A percentile compares a stretch with the other conserved stretches of the same genome.
These are phyloP conservation scores for Epichloe baconii DNA, from an alignment of 2,329 filamentous ascomycete genomes.

Conservation along the genomic window DNA sequence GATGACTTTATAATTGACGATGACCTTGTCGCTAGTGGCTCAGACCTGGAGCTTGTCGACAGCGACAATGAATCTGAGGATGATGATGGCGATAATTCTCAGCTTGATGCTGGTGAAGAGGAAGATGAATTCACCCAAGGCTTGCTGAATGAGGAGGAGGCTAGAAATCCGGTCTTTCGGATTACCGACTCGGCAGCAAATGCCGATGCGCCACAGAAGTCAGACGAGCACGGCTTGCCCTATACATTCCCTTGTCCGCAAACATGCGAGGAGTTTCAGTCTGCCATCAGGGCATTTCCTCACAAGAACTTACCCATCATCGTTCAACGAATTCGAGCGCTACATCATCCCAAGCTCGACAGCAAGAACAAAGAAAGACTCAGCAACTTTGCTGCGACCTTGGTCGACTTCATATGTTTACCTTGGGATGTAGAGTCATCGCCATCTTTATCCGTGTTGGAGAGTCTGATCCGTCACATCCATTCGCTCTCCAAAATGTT, in stretches of 20 bases:
- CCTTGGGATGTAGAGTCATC: conserved; percentile 29
- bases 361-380: conserved; percentile 78
- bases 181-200: conserved; percentile 28
- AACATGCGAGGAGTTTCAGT: conserved; percentile 60
- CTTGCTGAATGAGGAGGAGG: conserved; percentile 46
- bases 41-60: conserved; percentile 47
- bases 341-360: conserved; percentile 83
- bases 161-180: conserved; percentile 38
- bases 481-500: conserved; percentile 87
- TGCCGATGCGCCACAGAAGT: conserved; percentile 19
- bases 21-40: conserved; percentile 72
- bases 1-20: conserved; percentile 90
- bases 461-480: conserved; percentile 74
- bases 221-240: conserved; percentile 48
- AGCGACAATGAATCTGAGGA: conserved; percentile 41
- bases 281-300: conserved; percentile 48
- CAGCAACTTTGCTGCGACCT: conserved; percentile 47
- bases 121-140: conserved; percentile 64
- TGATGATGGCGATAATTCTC: conserved; percentile 24
- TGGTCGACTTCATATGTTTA: conserved; percentile 50
- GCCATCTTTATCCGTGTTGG: conserved; percentile 55
- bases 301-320: conserved; percentile 59
- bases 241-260: conserved; percentile 81
- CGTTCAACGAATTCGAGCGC: conserved; percentile 76
- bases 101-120: conserved; percentile 25